Evolutionary conservation across 2,329 filamentous ascomycete species (phyloP).

Genomic region (Pseudocercospora musae): DNA sequence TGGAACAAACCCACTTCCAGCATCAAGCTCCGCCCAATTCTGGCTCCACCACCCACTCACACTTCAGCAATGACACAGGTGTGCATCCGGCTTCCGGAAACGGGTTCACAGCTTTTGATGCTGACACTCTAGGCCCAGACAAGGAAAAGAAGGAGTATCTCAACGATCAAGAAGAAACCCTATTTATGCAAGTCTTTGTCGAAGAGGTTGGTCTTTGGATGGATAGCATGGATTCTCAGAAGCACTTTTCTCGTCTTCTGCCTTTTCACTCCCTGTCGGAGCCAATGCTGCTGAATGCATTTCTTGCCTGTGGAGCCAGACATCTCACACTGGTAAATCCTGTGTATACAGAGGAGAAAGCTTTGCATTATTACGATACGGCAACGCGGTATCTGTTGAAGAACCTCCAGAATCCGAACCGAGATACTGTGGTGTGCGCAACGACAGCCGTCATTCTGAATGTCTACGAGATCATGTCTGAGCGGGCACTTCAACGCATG

Average conservation of each 20-base stretch:
- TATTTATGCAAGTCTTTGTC: conserved; percentile 90
- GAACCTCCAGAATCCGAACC: conserved; percentile 76
- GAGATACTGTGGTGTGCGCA: conserved; percentile 79
- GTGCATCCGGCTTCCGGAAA: conserved; percentile 23
- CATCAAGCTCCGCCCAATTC: conserved; percentile 21
- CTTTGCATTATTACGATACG: conserved; percentile 78
- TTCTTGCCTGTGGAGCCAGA: conserved; percentile 82
- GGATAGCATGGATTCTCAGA: conserved; percentile 81
- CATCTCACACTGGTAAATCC: conserved; percentile 71
- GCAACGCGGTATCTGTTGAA: conserved; percentile 75
- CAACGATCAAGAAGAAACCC: conserved; percentile 70
- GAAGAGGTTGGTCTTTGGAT: conserved; percentile 91
- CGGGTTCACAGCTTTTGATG: conserved; percentile 40
- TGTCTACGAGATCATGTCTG: conserved; percentile 90
- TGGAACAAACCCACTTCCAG: conserved; percentile 29
- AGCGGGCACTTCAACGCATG: conserved; percentile 74
- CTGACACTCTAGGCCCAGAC: conserved; percentile 37
- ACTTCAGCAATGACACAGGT: conserved; percentile 23
- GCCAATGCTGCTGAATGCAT: conserved; percentile 83
- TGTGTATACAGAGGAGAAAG: conserved; percentile 71
- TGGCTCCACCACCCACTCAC: conserved; percentile 24
- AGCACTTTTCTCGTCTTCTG: conserved; percentile 79
- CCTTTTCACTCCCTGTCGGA: conserved; percentile 78
- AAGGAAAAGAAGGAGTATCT: conserved; percentile 60
- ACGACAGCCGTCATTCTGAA: conserved; percentile 85